A percentile compares a stretch with the other conserved stretches of the same genome.
Conservation (phyloP, 129 eudicot genomes). For the Oenanthe sinensis region DNA sequence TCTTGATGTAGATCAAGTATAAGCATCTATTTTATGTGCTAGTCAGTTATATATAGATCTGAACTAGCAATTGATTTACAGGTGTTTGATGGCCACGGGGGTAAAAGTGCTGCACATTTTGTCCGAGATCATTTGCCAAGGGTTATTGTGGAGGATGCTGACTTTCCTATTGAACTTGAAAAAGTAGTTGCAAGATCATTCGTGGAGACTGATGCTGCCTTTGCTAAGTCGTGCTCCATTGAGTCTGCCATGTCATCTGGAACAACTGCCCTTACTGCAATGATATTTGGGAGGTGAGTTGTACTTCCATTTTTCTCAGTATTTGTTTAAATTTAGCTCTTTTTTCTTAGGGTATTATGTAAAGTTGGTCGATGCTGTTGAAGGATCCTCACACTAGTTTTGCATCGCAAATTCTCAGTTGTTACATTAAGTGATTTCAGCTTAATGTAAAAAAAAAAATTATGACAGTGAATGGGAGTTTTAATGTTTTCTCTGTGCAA, state of each 20-base stretch:
- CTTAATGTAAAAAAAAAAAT: background rate
- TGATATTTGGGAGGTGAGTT: slow-evolving; percentile 78
- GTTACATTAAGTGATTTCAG: too few species aligned
- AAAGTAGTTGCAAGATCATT: slow-evolving; percentile 82
- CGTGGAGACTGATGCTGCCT: slow-evolving; percentile 68
- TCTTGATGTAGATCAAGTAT: background rate
- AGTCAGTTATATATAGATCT: background rate
- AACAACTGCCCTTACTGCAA: slow-evolving; percentile 93
- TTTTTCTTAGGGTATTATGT: background rate
- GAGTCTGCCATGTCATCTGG: slow-evolving; percentile 78
- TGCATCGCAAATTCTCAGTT: background rate
- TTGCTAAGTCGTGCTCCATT: slow-evolving; percentile 70
- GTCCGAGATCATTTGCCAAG: slow-evolving; percentile 79
- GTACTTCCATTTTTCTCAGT: background rate
- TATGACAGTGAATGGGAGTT: background rate
- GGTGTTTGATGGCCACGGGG: slow-evolving; percentile 99
- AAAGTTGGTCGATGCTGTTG: background rate
- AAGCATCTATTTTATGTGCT: background rate
- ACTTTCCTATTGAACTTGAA: slow-evolving; percentile 80
- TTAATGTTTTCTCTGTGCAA: background rate
- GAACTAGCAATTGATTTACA: slow-evolving; percentile 19
- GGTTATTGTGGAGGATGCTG: slow-evolving; percentile 79
- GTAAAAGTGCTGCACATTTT: slow-evolving; percentile 82
- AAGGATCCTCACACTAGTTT: background rate
- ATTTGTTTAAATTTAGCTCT: background rate